Conservation (phyloP, 345 rosid genomes). For the Melaleuca quinquenervia region DNA sequence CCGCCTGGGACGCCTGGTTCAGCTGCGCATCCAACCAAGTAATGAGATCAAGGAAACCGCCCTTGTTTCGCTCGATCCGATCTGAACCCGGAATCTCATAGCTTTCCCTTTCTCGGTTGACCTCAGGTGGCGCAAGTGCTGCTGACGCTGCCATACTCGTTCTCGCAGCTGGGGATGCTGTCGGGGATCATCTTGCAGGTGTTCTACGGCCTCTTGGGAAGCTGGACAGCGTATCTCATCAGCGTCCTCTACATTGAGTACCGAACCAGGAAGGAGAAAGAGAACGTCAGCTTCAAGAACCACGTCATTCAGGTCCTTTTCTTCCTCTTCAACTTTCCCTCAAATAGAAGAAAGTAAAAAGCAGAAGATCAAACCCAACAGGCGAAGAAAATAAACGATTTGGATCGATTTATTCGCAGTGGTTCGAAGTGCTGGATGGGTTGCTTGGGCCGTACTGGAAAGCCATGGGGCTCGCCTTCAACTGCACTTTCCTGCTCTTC, state of each 20-base stretch:
- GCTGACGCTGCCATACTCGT: conserved; percentile 87
- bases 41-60: neutral
- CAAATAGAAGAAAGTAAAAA: neutral
- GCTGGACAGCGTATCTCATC: conserved; percentile 99
- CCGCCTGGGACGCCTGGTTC: conserved; percentile 99
- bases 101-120: neutral
- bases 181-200: conserved; percentile 83
- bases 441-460: conserved; percentile 93
- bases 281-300: conserved; percentile 88
- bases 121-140: conserved; percentile 89
- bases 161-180: conserved; percentile 91
- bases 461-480: conserved; percentile 87
- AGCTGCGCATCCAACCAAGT: conserved; percentile 98
- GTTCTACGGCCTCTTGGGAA: conserved; percentile 82
- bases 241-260: conserved; percentile 90
- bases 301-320: conserved; percentile 36
- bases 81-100: neutral
- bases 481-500: conserved; percentile 96
- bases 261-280: conserved; percentile 85
- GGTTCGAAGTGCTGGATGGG: conserved; percentile 99
- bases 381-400: neutral
- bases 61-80: neutral
- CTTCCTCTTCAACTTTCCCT: neutral
- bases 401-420: conserved; percentile 26
- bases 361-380: neutral